These are phyloP conservation scores for Berkeleyomyces basicola DNA, from an alignment of 2,329 filamentous ascomycete species.

Conservation along the genomic window DNA sequence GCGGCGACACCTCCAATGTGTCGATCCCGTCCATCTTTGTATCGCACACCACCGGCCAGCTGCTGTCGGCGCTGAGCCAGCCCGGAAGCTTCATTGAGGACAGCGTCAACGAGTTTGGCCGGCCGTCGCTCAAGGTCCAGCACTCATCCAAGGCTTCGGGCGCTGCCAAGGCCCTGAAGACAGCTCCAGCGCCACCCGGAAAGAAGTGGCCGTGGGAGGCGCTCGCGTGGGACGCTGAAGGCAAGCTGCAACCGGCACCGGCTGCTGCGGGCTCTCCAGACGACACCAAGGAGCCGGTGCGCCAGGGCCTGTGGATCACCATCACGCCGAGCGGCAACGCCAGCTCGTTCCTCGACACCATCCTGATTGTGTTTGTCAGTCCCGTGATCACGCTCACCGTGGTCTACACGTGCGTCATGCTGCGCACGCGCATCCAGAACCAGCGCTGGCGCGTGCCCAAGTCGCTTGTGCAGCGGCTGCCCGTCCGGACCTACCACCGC, in stretches of 20 bases:
- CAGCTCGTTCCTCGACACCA: conserved; percentile 87
- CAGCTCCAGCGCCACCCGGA: conserved; percentile 14
- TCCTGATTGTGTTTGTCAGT: conserved; percentile 91
- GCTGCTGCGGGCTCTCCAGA: background rate
- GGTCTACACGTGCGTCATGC: conserved; percentile 74
- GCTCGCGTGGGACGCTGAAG: conserved; percentile 21
- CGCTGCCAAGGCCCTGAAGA: background rate
- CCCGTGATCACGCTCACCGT: conserved; percentile 83
- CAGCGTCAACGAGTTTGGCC: conserved; percentile 41
- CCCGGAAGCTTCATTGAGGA: conserved; percentile 47
- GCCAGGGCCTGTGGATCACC: conserved; percentile 88
- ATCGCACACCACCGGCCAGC: conserved; percentile 80
- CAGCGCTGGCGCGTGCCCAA: conserved; percentile 95
- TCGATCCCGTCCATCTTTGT: conserved; percentile 92
- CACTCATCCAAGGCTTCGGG: conserved; percentile 25
- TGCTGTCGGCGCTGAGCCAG: conserved; percentile 75
- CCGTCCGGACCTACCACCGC: conserved; percentile 87
- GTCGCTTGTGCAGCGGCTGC: conserved; percentile 84
- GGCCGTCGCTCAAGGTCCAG: conserved; percentile 37
- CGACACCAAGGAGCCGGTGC: conserved; percentile 23
- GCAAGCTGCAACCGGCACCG: background rate
- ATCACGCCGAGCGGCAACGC: conserved; percentile 70
- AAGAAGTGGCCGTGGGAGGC: conserved; percentile 30
- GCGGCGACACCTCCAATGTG: conserved; percentile 86
- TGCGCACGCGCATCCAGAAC: conserved; percentile 75